phyloP scores from a whole-genome alignment of 2,329 filamentous ascomycete species.

The Gyromitra esculenta region DNA sequence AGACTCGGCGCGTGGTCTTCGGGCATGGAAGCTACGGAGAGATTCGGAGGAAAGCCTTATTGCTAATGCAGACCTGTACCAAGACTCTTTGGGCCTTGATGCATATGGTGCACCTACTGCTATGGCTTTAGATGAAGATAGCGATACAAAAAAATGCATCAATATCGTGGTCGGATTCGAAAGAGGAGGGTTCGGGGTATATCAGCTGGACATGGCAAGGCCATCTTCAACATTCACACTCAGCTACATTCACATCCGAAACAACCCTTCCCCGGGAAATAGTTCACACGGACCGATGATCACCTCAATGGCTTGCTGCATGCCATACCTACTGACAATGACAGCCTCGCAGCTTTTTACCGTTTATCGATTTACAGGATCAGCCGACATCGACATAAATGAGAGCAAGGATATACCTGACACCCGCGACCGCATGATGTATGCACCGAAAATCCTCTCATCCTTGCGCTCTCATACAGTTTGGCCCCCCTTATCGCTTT shows the following conservation, averaged over 20 bases:
- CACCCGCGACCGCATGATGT: conserved; percentile 42
- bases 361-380: conserved; percentile 72
- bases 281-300: conserved; percentile 61
- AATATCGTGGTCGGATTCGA: conserved; percentile 75
- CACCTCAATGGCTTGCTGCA: conserved; percentile 74
- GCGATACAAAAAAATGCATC: conserved; percentile 62
- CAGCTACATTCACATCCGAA: conserved; percentile 35
- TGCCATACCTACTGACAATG: conserved; percentile 81
- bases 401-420: conserved; percentile 47
- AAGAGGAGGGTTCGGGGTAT: conserved; percentile 77
- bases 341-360: conserved; percentile 78
- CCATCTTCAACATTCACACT: conserved; percentile 39
- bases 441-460: conserved; percentile 71
- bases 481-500: conserved; percentile 80
- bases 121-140: conserved; percentile 71
- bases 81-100: conserved; percentile 51
- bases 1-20: conserved; percentile 74
- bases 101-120: conserved; percentile 66
- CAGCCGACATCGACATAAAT: conserved; percentile 41
- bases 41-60: conserved; percentile 45
- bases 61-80: conserved; percentile 58
- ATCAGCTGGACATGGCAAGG: conserved; percentile 66
- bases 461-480: conserved; percentile 84
- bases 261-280: conserved; percentile 69
- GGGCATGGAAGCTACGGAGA: conserved; percentile 73